A percentile compares a stretch with the other conserved stretches of the same genome.
Conservation (phyloP, 2,329 filamentous ascomycete genomes). For the Albophoma yamanashiensis region DNA sequence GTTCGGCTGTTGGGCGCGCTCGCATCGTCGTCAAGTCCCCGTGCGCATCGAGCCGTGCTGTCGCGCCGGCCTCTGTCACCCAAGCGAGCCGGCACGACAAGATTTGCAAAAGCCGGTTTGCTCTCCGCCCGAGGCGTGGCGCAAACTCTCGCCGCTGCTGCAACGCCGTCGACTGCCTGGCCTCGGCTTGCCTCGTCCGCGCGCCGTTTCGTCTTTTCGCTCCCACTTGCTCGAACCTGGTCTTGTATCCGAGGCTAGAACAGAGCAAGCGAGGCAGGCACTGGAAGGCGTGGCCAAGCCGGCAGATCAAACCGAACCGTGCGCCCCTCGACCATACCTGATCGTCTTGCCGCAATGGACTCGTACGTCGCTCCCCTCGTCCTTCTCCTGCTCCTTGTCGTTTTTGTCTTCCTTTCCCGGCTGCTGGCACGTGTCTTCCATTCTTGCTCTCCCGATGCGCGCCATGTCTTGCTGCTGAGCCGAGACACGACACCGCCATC, state of each 20-base stretch:
- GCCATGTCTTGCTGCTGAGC: not conserved
- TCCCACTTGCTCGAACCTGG: not conserved
- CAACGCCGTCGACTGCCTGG: not conserved
- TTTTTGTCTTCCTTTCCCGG: not conserved
- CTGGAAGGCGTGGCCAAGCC: not conserved
- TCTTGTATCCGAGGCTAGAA: not conserved
- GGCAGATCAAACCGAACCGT: not conserved
- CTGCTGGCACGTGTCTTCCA: not conserved
- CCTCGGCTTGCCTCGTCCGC: not conserved
- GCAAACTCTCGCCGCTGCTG: not conserved
- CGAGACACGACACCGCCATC: conserved; percentile 4
- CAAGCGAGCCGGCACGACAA: not conserved
- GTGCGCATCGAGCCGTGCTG: no score
- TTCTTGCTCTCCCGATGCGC: not conserved
- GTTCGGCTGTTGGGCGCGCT: not conserved
- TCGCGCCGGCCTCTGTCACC: not conserved
- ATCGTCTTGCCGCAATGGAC: conserved; percentile 12
- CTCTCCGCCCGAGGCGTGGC: not conserved
- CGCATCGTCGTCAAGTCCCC: not conserved
- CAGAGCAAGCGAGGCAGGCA: not conserved
- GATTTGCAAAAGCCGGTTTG: not conserved
- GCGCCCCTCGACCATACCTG: not conserved
- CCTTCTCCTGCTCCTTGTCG: conserved; percentile 1
- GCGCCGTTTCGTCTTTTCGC: not conserved
- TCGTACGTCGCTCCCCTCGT: conserved; percentile 14